phyloP scores from a whole-genome alignment of 345 rosid species.

The Gossypium stocksii region DNA sequence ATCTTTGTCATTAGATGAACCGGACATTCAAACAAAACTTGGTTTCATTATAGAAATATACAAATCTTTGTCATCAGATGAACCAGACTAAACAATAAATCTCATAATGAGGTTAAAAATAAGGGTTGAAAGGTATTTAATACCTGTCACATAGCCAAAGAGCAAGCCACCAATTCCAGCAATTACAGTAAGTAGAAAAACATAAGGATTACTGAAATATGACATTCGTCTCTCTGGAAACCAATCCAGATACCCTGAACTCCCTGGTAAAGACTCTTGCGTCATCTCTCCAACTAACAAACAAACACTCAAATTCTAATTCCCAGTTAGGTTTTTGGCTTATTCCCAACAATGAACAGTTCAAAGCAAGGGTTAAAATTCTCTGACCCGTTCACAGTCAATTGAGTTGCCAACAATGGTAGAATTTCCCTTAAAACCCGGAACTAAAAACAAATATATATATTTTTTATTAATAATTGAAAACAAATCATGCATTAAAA shows the following conservation, averaged over 20 bases:
- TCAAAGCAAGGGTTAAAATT: background rate
- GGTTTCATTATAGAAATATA: background rate
- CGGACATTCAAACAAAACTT: background rate
- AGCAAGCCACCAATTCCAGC: constrained; percentile 95
- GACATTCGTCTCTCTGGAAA: constrained; percentile 91
- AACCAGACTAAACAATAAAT: background rate
- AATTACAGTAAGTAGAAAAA: constrained; percentile 61
- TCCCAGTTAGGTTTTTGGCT: background rate
- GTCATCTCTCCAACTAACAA: constrained; percentile 35
- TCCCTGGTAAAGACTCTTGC: constrained; percentile 63
- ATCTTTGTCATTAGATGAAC: background rate
- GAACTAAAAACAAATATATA: background rate
- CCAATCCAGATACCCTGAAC: constrained; percentile 80
- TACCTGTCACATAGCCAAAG: constrained; percentile 94
- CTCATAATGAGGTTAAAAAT: background rate
- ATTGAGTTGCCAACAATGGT: background rate
- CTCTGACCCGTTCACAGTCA: background rate
- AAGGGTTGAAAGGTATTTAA: background rate
- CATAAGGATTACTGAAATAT: constrained; percentile 63
- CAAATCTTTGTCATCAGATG: background rate
- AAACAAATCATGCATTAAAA: background rate
- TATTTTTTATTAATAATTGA: background rate
- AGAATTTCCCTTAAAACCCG: background rate
- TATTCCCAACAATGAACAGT: background rate
- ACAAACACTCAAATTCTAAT: background rate